Base-by-base conservation (phyloP, 2,329 filamentous ascomycete species). In the Aspergillus sergii region DNA sequence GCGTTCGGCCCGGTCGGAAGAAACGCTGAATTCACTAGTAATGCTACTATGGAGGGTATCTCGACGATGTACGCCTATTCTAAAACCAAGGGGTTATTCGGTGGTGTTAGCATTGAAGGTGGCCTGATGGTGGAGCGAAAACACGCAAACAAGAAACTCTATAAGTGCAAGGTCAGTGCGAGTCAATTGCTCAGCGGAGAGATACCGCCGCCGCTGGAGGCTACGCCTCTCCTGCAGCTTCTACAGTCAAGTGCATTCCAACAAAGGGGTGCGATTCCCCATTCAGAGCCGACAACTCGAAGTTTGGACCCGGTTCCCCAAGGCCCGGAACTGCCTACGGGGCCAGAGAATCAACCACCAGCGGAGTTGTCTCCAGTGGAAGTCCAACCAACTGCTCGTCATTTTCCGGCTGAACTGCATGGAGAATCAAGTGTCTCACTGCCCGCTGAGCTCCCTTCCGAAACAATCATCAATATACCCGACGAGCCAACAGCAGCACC, bases 71-170 rank as follows among this genome's bases (percentile, higher is more conserved):
- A 97, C 83, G 91, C 91, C 71, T 99, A 98, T 83, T 94, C 90
- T 77, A 97, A 97, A 82, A 98, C 94, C 10, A 97, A 97, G 81
- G 95, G 95, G 11, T 80, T 98, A 30, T 99, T 97, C 72, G 95
- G 94, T 3, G 95, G 95, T 71, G 92, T 97, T 43, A 95, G 91
- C 66, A 81, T 98, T 64, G 95, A 99, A 77, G 94, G 94, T 14
- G 93, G 90, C 58, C 91, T 91, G 41, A 89, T 99, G 67, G 91
- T 97, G 66, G 95, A 98, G 81, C 88, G 94, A 64, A 89, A 92
- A 79, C 93, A 97, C 78, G 94, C 94, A 68, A 98, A 98, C 76
- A 90, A 94, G 81, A 96, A 96, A 81, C 86, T 99, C 61, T 99
- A 99, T 78, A 91, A 92, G 62, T 86, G 89, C 57, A 88, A 90